Conservation (phyloP, 805 yeast species). For the Wilhelminamyces savonicus region DNA sequence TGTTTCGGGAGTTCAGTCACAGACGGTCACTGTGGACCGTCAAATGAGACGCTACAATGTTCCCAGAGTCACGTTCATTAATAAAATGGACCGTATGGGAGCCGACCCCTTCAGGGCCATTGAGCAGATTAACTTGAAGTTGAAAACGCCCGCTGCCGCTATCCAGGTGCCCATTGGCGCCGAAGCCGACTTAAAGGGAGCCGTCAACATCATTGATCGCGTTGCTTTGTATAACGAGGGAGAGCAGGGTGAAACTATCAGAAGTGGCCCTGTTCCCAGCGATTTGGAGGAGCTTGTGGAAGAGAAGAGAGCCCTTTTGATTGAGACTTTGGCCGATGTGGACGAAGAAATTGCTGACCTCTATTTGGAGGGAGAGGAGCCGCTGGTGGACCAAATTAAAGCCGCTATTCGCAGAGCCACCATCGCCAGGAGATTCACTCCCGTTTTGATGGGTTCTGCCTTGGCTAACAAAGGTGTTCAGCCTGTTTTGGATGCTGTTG, state of each 20-base stretch:
- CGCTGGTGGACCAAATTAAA: slow-evolving; percentile 76
- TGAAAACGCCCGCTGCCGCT: slow-evolving; percentile 94
- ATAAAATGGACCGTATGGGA: slow-evolving; percentile 99
- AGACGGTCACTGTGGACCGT: slow-evolving; percentile 96
- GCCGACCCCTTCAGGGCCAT: slow-evolving; percentile 95
- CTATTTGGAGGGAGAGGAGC: slow-evolving; percentile 84
- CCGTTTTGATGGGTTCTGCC: slow-evolving; percentile 99
- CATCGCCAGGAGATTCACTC: slow-evolving; percentile 91
- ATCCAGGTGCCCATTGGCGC: slow-evolving; percentile 97
- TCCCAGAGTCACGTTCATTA: slow-evolving; percentile 92
- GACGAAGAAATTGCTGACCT: slow-evolving; percentile 97
- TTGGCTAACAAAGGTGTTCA: slow-evolving; percentile 95
- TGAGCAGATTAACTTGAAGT: slow-evolving; percentile 80
- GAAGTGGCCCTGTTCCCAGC: slow-evolving; percentile 60
- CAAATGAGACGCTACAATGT: slow-evolving; percentile 98
- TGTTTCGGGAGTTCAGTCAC: slow-evolving; percentile 96
- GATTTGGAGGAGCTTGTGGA: slow-evolving; percentile 77
- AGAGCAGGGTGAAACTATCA: slow-evolving; percentile 75
- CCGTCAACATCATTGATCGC: slow-evolving; percentile 83
- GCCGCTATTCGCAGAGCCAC: slow-evolving; percentile 92
- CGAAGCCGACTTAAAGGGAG: slow-evolving; percentile 80
- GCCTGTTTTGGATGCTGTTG: slow-evolving; percentile 92
- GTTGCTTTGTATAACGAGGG: slow-evolving; percentile 89
- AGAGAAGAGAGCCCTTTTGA: slow-evolving; percentile 78
- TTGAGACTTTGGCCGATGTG: slow-evolving; percentile 95